Evolutionary conservation across 208 protist genomes (phyloP).

Genomic region (Balamuthia mandrillaris): DNA sequence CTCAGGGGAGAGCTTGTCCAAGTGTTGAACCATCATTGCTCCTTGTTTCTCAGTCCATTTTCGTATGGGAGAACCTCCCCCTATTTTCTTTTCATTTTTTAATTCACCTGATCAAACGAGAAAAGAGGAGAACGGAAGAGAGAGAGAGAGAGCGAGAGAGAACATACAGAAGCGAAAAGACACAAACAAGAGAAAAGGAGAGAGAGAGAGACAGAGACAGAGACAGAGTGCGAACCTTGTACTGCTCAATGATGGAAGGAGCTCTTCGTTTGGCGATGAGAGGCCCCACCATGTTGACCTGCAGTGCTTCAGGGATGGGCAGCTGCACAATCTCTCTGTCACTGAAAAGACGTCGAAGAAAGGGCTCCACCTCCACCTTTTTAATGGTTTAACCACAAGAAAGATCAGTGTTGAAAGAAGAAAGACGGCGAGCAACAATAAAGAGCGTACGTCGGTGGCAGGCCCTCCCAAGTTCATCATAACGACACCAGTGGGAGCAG

Average conservation of each 20-base stretch:
- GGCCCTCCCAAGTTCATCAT: slow-evolving; percentile 76
- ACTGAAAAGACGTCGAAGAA: slow-evolving; percentile 68
- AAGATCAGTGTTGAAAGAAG: no score
- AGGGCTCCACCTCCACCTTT: slow-evolving; percentile 67
- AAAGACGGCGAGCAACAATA: no score
- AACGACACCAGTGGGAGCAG: slow-evolving; percentile 69
- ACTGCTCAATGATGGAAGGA: background rate
- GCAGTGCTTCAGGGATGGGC: slow-evolving; percentile 32
- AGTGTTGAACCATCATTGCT: slow-evolving; percentile 2
- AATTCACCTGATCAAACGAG: background rate
- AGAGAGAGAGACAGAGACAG: no score
- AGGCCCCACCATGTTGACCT: slow-evolving; percentile 42
- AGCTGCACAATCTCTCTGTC: slow-evolving; percentile 72
- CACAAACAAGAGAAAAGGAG: no score
- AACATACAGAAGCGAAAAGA: no score
- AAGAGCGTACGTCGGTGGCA: no score
- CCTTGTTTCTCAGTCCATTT: slow-evolving; percentile 66
- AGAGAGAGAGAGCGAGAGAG: background rate
- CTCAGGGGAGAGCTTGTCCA: slow-evolving; percentile 44
- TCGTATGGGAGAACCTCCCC: slow-evolving; percentile 69
- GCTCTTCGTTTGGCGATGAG: slow-evolving; percentile 63
- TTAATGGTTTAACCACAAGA: no score
- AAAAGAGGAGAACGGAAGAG: background rate
- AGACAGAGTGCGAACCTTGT: no score
- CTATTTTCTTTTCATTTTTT: slow-evolving; percentile 52